phyloP scores from a whole-genome alignment of 2,329 filamentous ascomycete species.

The Colletotrichum viniferum region DNA sequence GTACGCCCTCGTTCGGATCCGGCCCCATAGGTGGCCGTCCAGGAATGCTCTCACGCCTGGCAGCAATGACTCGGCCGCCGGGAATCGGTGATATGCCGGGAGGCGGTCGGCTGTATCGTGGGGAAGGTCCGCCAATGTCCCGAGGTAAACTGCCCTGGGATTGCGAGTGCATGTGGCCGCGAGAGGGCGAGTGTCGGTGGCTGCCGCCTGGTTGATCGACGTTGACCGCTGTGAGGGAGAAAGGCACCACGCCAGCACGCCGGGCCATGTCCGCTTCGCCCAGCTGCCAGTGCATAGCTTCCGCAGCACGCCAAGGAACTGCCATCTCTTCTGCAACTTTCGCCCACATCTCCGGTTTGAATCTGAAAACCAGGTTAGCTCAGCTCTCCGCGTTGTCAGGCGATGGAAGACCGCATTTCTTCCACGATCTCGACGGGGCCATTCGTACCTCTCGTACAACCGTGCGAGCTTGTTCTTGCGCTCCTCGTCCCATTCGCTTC shows the following conservation, averaged over 20 bases:
- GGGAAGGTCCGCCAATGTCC: slow-evolving; percentile 45
- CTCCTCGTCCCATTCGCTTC: slow-evolving; percentile 96
- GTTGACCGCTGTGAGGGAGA: slow-evolving; percentile 68
- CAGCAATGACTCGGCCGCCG: slow-evolving; percentile 38
- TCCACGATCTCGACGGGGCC: not conserved
- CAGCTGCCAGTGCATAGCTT: slow-evolving; percentile 98
- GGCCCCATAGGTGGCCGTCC: slow-evolving; percentile 33
- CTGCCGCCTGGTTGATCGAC: slow-evolving; percentile 35
- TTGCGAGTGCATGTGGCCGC: slow-evolving; percentile 44
- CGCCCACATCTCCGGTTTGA: slow-evolving; percentile 98
- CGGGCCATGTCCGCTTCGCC: slow-evolving; percentile 93
- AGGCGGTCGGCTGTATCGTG: slow-evolving; percentile 45
- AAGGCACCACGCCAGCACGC: slow-evolving; percentile 84
- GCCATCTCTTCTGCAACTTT: slow-evolving; percentile 95
- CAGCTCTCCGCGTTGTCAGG: not conserved
- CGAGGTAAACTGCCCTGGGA: slow-evolving; percentile 51
- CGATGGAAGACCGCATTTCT: not conserved
- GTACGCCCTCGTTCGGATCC: slow-evolving; percentile 36
- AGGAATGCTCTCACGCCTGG: slow-evolving; percentile 46
- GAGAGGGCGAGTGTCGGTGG: slow-evolving; percentile 20
- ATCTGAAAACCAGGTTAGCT: slow-evolving; percentile 57
- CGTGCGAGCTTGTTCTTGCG: slow-evolving; percentile 95
- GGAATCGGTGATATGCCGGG: slow-evolving; percentile 34
- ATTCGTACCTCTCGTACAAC: slow-evolving; percentile 86
- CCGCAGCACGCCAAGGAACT: slow-evolving; percentile 92